phyloP scores from a whole-genome alignment of 2,329 filamentous ascomycete genomes.

The Nannizziopsis arthrosporioides region DNA sequence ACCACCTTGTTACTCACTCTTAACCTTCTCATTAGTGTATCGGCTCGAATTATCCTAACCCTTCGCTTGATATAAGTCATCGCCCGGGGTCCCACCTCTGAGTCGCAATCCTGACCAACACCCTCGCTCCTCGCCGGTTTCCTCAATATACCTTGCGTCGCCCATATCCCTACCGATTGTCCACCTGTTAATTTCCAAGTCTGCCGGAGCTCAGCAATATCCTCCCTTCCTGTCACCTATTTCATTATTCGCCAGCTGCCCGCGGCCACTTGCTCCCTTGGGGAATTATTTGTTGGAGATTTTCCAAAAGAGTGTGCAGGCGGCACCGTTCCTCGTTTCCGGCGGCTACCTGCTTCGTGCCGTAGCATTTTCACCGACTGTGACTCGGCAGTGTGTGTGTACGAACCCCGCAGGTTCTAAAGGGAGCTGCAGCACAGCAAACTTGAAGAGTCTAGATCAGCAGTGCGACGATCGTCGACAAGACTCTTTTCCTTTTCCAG shows the following conservation, averaged over 20 bases:
- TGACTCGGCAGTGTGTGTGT: not conserved
- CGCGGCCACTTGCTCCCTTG: not conserved
- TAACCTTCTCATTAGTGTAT: not conserved
- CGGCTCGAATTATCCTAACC: not conserved
- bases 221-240: not conserved
- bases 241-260: not conserved
- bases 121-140: not conserved
- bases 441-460: conserved; percentile 7
- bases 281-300: not conserved
- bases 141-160: not conserved
- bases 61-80: not conserved
- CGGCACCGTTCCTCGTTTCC: conserved; percentile 7
- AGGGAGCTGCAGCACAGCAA: conserved; percentile 9
- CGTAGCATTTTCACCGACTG: conserved; percentile 1
- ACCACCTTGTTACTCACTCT: conserved; percentile 5
- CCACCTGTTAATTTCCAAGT: not conserved
- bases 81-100: not conserved
- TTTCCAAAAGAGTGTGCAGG: conserved; percentile 1
- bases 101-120: not conserved
- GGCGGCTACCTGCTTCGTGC: conserved; percentile 7
- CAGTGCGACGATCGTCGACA: conserved; percentile 3
- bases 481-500: not conserved
- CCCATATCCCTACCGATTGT: not conserved
- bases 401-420: conserved; percentile 4
- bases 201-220: not conserved